Evolutionary conservation across 164 flowering plant genomes (phyloP), one percentile per base, ranked within the genome.

Genomic region (Hamamelis virginiana): DNA sequence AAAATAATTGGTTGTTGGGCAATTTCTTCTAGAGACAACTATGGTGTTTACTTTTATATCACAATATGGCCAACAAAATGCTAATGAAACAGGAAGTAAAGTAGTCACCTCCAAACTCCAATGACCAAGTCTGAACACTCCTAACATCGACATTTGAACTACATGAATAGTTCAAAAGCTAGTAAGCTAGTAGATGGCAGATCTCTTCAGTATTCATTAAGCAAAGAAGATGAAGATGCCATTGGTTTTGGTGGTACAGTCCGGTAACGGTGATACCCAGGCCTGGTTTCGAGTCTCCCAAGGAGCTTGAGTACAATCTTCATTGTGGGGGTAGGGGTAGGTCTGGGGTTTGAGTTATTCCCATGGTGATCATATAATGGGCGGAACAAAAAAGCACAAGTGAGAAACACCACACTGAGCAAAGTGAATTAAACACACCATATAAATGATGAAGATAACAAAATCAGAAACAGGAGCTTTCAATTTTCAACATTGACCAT

Each of bases 41-140:
- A 52, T 6, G 57, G 57, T 52, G 25, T 52, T 33, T 52, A 23
- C 57, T n/a, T 52, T 21, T n/a, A 52, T 48, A 52, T 48, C 70
- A 62, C 46, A 47, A 41, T 23, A 47, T 18, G 44, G 14, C 13
- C 43, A 69, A 48, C 11, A 57, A 47, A 48, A 47, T 50, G 28
- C 8, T 60, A 52, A 43, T 66, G 46, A 51, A 18, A 52, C 61
- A 14, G 50, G 15, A 59, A 60, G 47, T 48, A 26, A 18, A 44
- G 22, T 44, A 22, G 26, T 68, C 9, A 53, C 19, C n/a, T 22
- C 6, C 14, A 16, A 23, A 59, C n/a, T 26, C 33, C 8, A 6
- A 59, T 3, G 41, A 27, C n/a, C 27, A 27, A 1, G 4, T 13
- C 28, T 26, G 57, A 8, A 51, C 43, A 25, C 10, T 2, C 28